Conservation (phyloP, 1,284 basidiomycete species). For the Chondrostereum purpureum region DNA sequence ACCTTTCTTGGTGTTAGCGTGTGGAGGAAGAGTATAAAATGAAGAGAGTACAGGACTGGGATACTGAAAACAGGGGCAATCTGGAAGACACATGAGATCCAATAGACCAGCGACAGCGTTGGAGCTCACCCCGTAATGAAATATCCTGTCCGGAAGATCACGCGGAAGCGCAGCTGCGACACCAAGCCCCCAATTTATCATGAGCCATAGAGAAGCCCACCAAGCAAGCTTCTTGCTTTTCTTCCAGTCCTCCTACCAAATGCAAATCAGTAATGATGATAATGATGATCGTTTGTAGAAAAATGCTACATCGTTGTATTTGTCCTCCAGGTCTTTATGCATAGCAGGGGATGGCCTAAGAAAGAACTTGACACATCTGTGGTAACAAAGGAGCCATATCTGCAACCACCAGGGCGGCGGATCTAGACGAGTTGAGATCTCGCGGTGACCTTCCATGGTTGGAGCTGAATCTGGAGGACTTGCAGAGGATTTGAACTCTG, state of each 20-base stretch:
- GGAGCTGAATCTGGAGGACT: background rate
- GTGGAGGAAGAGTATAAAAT: constrained; percentile 25
- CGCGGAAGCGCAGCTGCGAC: constrained; percentile 38
- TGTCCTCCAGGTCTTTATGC: background rate
- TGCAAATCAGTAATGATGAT: background rate
- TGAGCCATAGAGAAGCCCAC: constrained; percentile 60
- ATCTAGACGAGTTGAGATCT: background rate
- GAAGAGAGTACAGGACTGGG: constrained; percentile 32
- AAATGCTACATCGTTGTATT: background rate
- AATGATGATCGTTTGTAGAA: background rate
- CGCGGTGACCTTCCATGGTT: background rate
- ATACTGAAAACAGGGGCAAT: constrained; percentile 29
- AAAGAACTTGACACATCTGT: background rate
- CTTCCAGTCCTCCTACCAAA: background rate
- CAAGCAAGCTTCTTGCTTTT: constrained; percentile 44
- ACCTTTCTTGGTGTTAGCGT: constrained; percentile 19
- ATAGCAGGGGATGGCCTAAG: background rate
- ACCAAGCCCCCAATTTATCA: constrained; percentile 67
- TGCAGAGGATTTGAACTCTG: constrained; percentile 20
- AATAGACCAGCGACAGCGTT: constrained; percentile 20
- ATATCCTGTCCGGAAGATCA: constrained; percentile 46
- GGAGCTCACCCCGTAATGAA: constrained; percentile 60
- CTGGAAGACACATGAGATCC: constrained; percentile 13
- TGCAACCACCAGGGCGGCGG: background rate
- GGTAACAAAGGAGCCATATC: background rate